Conservation (phyloP, 352 stramenopile genomes). For the Achlya hypogyna region DNA sequence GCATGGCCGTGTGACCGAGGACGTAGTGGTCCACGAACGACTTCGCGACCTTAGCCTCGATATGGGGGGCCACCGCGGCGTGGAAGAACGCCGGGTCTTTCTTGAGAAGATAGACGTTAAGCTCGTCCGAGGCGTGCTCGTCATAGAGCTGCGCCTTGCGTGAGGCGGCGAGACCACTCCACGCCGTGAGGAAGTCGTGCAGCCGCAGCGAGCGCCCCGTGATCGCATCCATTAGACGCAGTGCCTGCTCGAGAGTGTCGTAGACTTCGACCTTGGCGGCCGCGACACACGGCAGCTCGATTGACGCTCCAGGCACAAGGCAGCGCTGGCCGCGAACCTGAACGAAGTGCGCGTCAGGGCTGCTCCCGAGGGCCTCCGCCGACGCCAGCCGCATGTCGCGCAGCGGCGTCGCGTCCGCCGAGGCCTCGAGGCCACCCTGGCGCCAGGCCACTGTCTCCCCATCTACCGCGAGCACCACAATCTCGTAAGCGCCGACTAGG, state of each 20-base stretch:
- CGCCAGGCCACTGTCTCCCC: slow-evolving; percentile 8
- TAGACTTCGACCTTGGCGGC: slow-evolving; percentile 39
- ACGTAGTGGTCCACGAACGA: slow-evolving; percentile 48
- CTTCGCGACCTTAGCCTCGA: slow-evolving; percentile 38
- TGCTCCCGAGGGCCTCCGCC: slow-evolving; percentile 23
- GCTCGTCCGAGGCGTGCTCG: slow-evolving; percentile 34
- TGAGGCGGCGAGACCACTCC: slow-evolving; percentile 18
- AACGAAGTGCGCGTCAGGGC: slow-evolving; percentile 28
- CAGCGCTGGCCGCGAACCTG: slow-evolving; percentile 32
- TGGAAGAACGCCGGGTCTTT: slow-evolving; percentile 45
- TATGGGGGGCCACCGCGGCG: slow-evolving; percentile 26
- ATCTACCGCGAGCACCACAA: slow-evolving; percentile 30
- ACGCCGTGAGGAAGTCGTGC: slow-evolving; percentile 30
- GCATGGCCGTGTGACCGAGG: slow-evolving; percentile 25
- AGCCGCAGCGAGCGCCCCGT: slow-evolving; percentile 18
- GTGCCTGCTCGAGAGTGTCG: slow-evolving; percentile 26
- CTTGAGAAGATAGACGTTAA: slow-evolving; percentile 48
- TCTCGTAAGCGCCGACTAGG: slow-evolving; percentile 25
- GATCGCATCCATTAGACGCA: slow-evolving; percentile 30
- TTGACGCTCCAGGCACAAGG: slow-evolving; percentile 22
- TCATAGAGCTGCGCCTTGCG: slow-evolving; percentile 36
- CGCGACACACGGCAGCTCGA: slow-evolving; percentile 24
- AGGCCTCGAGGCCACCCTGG: neutral
- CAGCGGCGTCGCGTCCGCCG: slow-evolving; percentile 12
- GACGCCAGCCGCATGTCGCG: slow-evolving; percentile 27